These are phyloP conservation scores for Colletotrichum camelliae DNA, from an alignment of 2,329 filamentous ascomycete species.

Conservation along the genomic window DNA sequence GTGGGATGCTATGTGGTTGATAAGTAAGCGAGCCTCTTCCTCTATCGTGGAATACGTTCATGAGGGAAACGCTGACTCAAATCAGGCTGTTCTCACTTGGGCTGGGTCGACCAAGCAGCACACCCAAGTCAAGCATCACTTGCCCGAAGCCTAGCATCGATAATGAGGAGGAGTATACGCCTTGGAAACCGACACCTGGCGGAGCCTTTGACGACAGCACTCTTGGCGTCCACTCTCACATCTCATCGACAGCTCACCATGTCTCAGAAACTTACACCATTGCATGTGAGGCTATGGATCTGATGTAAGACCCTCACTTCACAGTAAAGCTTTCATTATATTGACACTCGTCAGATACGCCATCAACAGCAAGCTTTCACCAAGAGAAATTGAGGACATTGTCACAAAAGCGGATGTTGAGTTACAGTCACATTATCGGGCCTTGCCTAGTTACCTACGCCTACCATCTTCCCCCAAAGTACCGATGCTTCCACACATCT, in stretches of 20 bases:
- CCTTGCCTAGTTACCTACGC: constrained; percentile 21
- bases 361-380: constrained; percentile 1
- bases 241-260: constrained; percentile 18
- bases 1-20: constrained; percentile 29
- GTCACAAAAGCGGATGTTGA: constrained; percentile 23
- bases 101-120: constrained; percentile 26
- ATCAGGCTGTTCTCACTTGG: constrained; percentile 22
- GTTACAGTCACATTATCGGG: constrained; percentile 20
- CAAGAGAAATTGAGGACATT: constrained; percentile 11
- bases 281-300: constrained; percentile 24
- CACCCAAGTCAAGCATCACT: constrained; percentile 19
- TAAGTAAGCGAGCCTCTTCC: constrained; percentile 14
- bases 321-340: too few species aligned
- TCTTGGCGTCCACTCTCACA: constrained; percentile 16
- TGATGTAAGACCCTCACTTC: not conserved
- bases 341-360: not conserved
- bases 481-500: constrained; percentile 26
- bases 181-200: constrained; percentile 13
- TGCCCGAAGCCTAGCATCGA: constrained; percentile 23
- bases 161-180: constrained; percentile 19
- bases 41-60: accelerated
- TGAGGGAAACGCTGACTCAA: accelerated
- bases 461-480: constrained; percentile 13
- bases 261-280: constrained; percentile 23
- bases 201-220: not conserved